Evolutionary conservation across 2,329 filamentous ascomycete species (phyloP).

Genomic region (Berkeleyomyces rouxiae): DNA sequence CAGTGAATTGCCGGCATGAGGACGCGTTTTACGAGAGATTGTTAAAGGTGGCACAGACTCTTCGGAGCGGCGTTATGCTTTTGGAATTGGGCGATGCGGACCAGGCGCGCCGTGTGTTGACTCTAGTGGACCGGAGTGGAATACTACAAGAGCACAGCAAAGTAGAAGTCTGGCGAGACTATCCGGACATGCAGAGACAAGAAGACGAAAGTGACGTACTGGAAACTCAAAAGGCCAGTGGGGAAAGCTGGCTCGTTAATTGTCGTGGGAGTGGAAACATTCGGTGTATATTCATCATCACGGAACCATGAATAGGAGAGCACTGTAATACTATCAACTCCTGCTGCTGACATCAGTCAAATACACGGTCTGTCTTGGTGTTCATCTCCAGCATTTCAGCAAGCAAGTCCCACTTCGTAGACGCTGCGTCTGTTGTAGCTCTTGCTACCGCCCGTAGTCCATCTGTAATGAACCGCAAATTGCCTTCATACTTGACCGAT

Average conservation of each 20-base stretch:
- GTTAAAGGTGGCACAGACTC: conserved; percentile 33
- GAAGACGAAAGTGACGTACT: not conserved
- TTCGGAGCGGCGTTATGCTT: conserved; percentile 39
- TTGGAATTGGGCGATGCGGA: conserved; percentile 55
- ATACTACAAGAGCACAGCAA: conserved; percentile 15
- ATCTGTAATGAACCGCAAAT: conserved; percentile 53
- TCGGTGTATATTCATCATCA: conserved; percentile 12
- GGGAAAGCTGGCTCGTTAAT: not conserved
- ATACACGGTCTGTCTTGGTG: conserved; percentile 17
- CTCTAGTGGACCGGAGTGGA: conserved; percentile 19
- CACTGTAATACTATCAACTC: too few relatives aligned
- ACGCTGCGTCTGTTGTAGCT: conserved; percentile 44
- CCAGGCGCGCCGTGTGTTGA: conserved; percentile 47
- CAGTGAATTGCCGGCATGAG: conserved; percentile 23
- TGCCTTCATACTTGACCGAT: conserved; percentile 43
- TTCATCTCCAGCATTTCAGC: conserved; percentile 58
- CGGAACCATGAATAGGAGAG: not conserved
- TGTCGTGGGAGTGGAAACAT: conserved; percentile 11
- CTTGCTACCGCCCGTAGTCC: conserved; percentile 61
- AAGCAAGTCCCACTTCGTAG: conserved; percentile 59
- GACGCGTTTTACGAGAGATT: conserved; percentile 53
- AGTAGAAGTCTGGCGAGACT: conserved; percentile 59
- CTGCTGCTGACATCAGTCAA: not conserved
- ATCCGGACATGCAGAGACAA: conserved; percentile 27
- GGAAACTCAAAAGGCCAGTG: not conserved